Evolutionary conservation across 108 stramenopile species (phyloP).

Genomic region (Skeletonema costatum): DNA sequence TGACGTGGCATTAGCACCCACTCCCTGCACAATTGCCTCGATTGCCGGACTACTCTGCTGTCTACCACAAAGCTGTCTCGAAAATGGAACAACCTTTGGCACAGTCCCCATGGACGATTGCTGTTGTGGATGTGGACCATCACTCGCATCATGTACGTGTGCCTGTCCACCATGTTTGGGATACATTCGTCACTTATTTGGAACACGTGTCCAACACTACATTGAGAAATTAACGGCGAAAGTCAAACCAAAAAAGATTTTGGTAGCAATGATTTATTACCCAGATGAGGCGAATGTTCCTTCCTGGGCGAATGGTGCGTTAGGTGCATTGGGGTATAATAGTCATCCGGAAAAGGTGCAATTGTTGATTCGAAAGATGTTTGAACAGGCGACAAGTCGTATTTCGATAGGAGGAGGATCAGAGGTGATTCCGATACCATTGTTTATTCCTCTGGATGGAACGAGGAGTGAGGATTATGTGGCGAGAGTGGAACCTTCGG

Average conservation of each 20-base stretch:
- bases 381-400: conserved; percentile 70
- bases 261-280: conserved; percentile 93
- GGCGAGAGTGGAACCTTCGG: conserved; percentile 88
- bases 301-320: conserved; percentile 84
- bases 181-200: conserved; percentile 85
- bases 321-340: conserved; percentile 81
- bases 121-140: conserved; percentile 82
- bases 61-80: conserved; percentile 57
- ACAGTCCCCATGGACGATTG: conserved; percentile 59
- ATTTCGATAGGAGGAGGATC: conserved; percentile 64
- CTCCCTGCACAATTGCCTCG: conserved; percentile 72
- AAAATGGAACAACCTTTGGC: conserved; percentile 49
- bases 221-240: conserved; percentile 70
- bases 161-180: conserved; percentile 60
- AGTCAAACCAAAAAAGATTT: conserved; percentile 76
- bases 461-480: conserved; percentile 80
- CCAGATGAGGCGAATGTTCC: conserved; percentile 72
- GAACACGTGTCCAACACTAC: conserved; percentile 75
- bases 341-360: conserved; percentile 70
- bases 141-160: conserved; percentile 53
- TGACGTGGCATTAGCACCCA: conserved; percentile 82
- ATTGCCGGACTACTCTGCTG: conserved; percentile 58
- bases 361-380: conserved; percentile 68
- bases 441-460: conserved; percentile 81
- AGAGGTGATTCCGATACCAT: conserved; percentile 80